phyloP scores from a whole-genome alignment of 108 stramenopile species.

The Conticribra weissflogii region DNA sequence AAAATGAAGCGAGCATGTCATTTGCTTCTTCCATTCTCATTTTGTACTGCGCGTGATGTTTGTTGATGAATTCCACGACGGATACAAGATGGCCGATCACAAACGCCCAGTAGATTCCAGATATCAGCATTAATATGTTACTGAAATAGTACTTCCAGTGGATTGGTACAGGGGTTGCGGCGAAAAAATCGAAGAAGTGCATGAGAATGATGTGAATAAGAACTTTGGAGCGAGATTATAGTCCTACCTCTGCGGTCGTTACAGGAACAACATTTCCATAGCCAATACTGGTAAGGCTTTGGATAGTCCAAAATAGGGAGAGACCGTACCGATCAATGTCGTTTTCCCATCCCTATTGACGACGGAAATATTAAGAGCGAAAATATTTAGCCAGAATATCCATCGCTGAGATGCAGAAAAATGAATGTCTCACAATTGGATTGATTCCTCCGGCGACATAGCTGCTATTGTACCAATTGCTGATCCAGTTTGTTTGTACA shows the following conservation, averaged over 20 bases:
- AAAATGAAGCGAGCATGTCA: constrained; percentile 39
- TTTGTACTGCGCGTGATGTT: constrained; percentile 3
- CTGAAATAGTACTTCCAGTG: constrained; percentile 20
- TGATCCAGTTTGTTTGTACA: constrained; percentile 56
- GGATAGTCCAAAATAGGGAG: constrained; percentile 53
- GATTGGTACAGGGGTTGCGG: too few species aligned
- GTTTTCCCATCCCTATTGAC: constrained; percentile 48
- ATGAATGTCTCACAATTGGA: too few species aligned
- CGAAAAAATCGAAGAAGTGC: not conserved
- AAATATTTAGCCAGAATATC: too few species aligned
- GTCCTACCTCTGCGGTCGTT: constrained; percentile 29
- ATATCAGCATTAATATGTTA: constrained; percentile 36
- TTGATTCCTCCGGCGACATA: constrained; percentile 42
- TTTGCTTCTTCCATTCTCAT: constrained; percentile 30
- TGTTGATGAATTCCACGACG: constrained; percentile 14
- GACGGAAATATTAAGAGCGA: too few species aligned
- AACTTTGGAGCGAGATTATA: constrained; percentile 12
- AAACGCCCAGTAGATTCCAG: constrained; percentile 51
- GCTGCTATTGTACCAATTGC: constrained; percentile 30
- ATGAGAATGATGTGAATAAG: not conserved
- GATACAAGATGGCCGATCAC: constrained; percentile 47
- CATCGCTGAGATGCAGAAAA: too few species aligned
- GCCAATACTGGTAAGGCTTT: constrained; percentile 57
- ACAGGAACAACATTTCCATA: constrained; percentile 55
- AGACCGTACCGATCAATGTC: constrained; percentile 45